Conservation (phyloP, 225 moss, liverwort and hornwort genomes). For the Antitrichia curtipendula region DNA sequence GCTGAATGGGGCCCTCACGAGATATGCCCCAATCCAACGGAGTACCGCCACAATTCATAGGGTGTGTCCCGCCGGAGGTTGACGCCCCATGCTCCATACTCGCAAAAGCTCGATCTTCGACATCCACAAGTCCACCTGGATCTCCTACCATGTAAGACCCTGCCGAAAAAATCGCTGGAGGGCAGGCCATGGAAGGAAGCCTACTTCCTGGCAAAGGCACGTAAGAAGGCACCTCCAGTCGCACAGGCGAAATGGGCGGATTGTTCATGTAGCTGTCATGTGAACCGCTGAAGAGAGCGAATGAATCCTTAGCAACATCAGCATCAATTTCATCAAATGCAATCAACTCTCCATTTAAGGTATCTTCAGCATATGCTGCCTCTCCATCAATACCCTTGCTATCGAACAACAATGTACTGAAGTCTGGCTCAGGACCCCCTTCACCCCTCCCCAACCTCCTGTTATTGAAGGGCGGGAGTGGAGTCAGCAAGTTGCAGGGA, state of each 20-base stretch:
- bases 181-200: slow-evolving; percentile 50
- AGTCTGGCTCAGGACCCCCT: slow-evolving; percentile 63
- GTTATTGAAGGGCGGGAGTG: slow-evolving; percentile 55
- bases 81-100: slow-evolving; percentile 87
- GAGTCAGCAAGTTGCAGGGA: slow-evolving; percentile 58
- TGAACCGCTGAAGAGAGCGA: slow-evolving; percentile 69
- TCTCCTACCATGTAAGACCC: slow-evolving; percentile 74
- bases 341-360: slow-evolving; percentile 80
- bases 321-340: slow-evolving; percentile 97
- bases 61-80: slow-evolving; percentile 73
- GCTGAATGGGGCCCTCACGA: slow-evolving; percentile 58
- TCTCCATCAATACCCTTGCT: slow-evolving; percentile 61
- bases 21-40: slow-evolving; percentile 77
- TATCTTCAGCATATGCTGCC: slow-evolving; percentile 58
- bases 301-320: slow-evolving; percentile 86
- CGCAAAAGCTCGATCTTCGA: slow-evolving; percentile 72
- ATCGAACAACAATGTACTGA: slow-evolving; percentile 67
- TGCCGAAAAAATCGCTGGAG: slow-evolving; percentile 58
- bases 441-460: slow-evolving; percentile 46
- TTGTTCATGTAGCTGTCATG: slow-evolving; percentile 74
- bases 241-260: slow-evolving; percentile 68
- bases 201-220: slow-evolving; percentile 50
- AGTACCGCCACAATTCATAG: slow-evolving; percentile 50
- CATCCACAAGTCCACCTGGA: slow-evolving; percentile 64
- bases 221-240: slow-evolving; percentile 56